These are phyloP conservation scores for Diplocarpon mali DNA, from an alignment of 2,329 filamentous ascomycete species.

Conservation along the genomic window DNA sequence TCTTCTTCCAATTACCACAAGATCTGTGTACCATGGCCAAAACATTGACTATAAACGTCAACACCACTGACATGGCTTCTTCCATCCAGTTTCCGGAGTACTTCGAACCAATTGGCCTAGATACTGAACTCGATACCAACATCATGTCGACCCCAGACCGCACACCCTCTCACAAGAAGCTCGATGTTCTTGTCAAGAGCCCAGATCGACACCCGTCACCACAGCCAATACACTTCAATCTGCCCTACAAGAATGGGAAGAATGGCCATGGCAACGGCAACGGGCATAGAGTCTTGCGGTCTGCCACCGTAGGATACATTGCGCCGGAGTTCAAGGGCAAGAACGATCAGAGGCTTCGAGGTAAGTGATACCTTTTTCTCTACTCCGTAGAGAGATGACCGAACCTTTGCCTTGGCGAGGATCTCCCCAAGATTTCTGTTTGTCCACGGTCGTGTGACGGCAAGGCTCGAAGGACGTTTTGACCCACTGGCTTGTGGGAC, in stretches of 20 bases:
- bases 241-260: slow-evolving; percentile 42
- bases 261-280: slow-evolving; percentile 34
- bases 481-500: no score
- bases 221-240: slow-evolving; percentile 74
- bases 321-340: slow-evolving; percentile 92
- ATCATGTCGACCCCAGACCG: slow-evolving; percentile 17
- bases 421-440: no score
- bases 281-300: slow-evolving; percentile 66
- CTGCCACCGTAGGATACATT: slow-evolving; percentile 86
- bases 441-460: no score
- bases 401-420: no score
- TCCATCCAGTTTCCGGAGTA: slow-evolving; percentile 16
- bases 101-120: slow-evolving; percentile 12
- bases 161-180: slow-evolving; percentile 14
- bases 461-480: no score
- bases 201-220: slow-evolving; percentile 51
- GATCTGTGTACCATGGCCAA: slow-evolving; percentile 12
- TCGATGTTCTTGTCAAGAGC: slow-evolving; percentile 22
- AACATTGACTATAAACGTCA: slow-evolving; percentile 13
- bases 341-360: slow-evolving; percentile 50
- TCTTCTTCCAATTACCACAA: slow-evolving; percentile 1
- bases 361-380: slow-evolving; percentile 13
- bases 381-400: not conserved
- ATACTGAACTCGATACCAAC: slow-evolving; percentile 7
- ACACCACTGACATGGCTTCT: slow-evolving; percentile 18